Evolutionary conservation across 805 yeast species (phyloP).

Genomic region (Candida corydali): DNA sequence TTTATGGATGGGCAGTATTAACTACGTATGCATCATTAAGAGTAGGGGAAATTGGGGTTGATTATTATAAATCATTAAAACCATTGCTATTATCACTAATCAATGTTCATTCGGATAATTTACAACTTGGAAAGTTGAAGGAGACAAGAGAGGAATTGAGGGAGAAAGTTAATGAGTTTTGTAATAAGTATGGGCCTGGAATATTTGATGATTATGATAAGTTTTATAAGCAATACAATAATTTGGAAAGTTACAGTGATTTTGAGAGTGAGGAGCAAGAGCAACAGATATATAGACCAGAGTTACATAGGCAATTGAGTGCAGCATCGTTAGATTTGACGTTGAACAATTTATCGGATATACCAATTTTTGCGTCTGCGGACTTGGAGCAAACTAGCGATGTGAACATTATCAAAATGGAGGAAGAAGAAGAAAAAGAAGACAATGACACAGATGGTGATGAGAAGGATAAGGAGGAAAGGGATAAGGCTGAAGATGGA

Average conservation of each 20-base stretch:
- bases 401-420: constrained; percentile 2
- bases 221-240: constrained; percentile 26
- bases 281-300: neutral
- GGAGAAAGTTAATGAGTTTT: constrained; percentile 27
- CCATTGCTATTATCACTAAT: constrained; percentile 34
- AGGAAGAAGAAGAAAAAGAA: constrained; percentile 1
- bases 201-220: constrained; percentile 34
- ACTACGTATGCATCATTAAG: constrained; percentile 40
- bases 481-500: neutral
- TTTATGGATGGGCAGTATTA: constrained; percentile 33
- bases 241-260: neutral
- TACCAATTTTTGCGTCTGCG: constrained; percentile 24
- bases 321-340: constrained; percentile 8
- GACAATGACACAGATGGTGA: too few species aligned
- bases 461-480: neutral
- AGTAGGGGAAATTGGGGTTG: constrained; percentile 40
- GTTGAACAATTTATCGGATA: constrained; percentile 20
- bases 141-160: constrained; percentile 23
- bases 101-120: constrained; percentile 22
- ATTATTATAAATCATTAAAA: constrained; percentile 35
- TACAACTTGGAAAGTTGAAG: constrained; percentile 31
- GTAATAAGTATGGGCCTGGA: constrained; percentile 34
- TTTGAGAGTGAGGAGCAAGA: constrained; percentile 4
- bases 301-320: constrained; percentile 4
- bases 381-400: constrained; percentile 6